These are phyloP conservation scores for Brassica nigra DNA, from an alignment of 345 rosid genomes.

Conservation along the genomic window DNA sequence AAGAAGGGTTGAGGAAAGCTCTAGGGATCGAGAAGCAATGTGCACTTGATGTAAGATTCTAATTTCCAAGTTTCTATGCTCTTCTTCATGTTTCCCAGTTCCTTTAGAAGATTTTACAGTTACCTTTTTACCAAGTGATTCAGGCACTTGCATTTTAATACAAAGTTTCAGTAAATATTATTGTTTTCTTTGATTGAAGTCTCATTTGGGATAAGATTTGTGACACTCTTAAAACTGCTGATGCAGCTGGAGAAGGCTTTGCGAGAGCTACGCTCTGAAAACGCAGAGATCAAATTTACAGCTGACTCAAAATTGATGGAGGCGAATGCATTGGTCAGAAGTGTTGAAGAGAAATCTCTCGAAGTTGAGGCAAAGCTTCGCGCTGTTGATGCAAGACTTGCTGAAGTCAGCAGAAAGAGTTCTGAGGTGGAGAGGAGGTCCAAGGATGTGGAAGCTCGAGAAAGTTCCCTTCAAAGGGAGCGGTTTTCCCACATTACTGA, in stretches of 20 bases:
- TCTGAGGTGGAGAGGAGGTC: conserved; percentile 79
- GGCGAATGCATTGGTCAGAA: conserved; percentile 75
- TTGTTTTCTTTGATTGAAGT: background rate
- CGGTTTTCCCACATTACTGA: conserved; percentile 72
- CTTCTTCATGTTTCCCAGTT: background rate
- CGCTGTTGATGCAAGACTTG: conserved; percentile 88
- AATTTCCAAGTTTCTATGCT: background rate
- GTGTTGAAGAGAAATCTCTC: conserved; percentile 80
- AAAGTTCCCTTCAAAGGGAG: conserved; percentile 66
- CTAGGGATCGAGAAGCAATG: conserved; percentile 95
- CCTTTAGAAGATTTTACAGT: background rate
- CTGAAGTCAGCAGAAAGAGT: conserved; percentile 87
- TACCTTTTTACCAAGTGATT: background rate
- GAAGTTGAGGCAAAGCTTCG: conserved; percentile 82
- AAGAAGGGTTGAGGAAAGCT: conserved; percentile 83
- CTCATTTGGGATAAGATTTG: background rate
- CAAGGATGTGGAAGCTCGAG: conserved; percentile 74
- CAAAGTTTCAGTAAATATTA: background rate
- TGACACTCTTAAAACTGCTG: conserved; percentile 1
- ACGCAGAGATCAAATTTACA: conserved; percentile 86
- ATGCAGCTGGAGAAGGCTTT: conserved; percentile 83
- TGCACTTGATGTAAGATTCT: conserved; percentile 72
- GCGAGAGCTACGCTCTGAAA: conserved; percentile 81
- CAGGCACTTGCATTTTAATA: background rate
- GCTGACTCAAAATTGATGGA: conserved; percentile 90